Evolutionary conservation across 2,329 filamentous ascomycete genomes (phyloP), one percentile per base, ranked within the genome.

Genomic region (Mycosphaerella sp.): DNA sequence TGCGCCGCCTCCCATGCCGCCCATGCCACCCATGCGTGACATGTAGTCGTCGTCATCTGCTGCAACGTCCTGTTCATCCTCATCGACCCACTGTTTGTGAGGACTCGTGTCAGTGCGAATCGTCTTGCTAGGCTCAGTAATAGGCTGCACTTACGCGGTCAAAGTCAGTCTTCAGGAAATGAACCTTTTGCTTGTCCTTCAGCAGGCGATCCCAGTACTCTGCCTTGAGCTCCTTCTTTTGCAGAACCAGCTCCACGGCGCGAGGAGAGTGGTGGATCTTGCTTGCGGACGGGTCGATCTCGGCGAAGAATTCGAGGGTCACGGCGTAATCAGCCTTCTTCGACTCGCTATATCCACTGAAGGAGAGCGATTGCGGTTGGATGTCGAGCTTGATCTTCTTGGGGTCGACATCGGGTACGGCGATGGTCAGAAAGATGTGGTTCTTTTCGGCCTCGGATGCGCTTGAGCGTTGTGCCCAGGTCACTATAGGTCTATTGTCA

Each of bases 121-220:
- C 31, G 40, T 45, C 29, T 32, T 31, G 50, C 54, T 21, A 45
- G 53, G 45, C 32, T 38, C 40, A 26, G 34, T 40, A 38, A n/a
- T 32, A 12, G 10, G 14, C 26, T 23, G 38, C 12, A 65, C 79
- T 57, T 71, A 86, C 83, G 86, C 95, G 96, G 79, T 96, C 91
- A 67, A 98, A 98, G 77, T 98, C 87, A 62, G 93, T 97, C 85
- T 95, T 95, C 69, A 98, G 76, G 82, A 90, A 98, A 77, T 97
- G 93, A 52, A 88, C 77, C 79, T 89, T 95, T 80, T 89, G 86
- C 64, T 78, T 74, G 57, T 92, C 88, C 84, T 96, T 96, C 71
- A 96, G 80, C 68, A 98, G 81, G 61, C 93, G 84, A 60, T 91
- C 91, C 93, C 93, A 98, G 82, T 86, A 97, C 75, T 93, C 89